Evolutionary conservation across 2,329 filamentous ascomycete genomes (phyloP), one percentile per base, ranked within the genome.

Genomic region (Venturia carpophila): DNA sequence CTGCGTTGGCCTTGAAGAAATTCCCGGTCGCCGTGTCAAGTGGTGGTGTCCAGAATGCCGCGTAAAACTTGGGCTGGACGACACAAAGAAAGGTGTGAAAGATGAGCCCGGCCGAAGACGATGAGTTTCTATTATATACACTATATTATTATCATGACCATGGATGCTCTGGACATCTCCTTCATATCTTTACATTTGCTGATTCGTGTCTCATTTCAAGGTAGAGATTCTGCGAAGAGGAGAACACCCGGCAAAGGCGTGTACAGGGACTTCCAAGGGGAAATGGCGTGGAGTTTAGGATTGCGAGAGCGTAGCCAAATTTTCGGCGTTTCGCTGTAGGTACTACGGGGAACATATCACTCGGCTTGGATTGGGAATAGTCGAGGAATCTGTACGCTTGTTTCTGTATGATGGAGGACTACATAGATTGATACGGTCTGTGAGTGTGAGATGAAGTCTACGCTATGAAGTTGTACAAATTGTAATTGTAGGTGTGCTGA

Each of bases 11-110:
- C 79, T 94, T 42, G 79, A 81, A 7, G 83, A 86, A 30, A 84
- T 89, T 66, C 89, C 90, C 13, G 83, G 86, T 2, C 81, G 88
- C 21, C 88, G 88, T 41, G 87, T 87, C 2, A 92, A 91, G 75
- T 94, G 90, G 90, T 94, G 91, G 71, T 94, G 90, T 74, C 64
- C 64, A 19, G 64, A 65, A 30, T 65, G 64, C 27, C 37, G 64
- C 13, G 55, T 64, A n/a, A 65, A 65, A 34, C 73, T 78, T n/a
- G 63, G 67, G 5, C 60, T 68, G 37, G 64, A 49, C 24, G 63
- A 56, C 21, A 64, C 52, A 34, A 58, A 58, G 30, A 58, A 58
- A 58, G 52, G 52, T 58, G 52, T 58, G 52, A 58, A 58, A 37
- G 52, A 58, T 21, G 52, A 58, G 37, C 52, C 52, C 30, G 19